Conservation (phyloP, 148 eudicot genomes). For the Polygonum aviculare region DNA sequence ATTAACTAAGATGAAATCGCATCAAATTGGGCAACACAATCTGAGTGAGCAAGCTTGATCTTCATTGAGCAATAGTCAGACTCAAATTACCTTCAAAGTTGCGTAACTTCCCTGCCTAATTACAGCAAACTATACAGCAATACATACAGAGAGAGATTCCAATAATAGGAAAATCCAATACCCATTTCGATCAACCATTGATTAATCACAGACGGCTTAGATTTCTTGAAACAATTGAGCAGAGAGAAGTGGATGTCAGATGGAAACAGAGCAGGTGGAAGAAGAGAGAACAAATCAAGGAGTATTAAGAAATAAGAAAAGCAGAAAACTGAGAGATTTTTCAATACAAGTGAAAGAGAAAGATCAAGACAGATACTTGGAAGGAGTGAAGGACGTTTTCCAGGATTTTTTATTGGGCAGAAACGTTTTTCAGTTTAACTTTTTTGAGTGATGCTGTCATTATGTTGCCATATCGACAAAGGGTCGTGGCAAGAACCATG, state of each 20-base stretch:
- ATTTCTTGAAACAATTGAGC: neutral
- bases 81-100: neutral
- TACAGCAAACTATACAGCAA: neutral
- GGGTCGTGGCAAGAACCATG: neutral
- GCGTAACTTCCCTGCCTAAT: neutral
- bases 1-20: neutral
- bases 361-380: neutral
- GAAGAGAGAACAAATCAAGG: neutral
- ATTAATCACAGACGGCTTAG: neutral
- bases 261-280: neutral
- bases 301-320: neutral
- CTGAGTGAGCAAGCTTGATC: neutral
- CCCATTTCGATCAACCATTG: neutral
- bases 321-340: neutral
- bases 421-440: neutral
- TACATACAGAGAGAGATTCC: neutral
- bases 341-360: neutral
- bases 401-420: too few relatives aligned
- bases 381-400: neutral
- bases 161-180: neutral
- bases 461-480: neutral
- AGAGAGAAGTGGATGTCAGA: neutral
- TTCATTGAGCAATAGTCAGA: neutral
- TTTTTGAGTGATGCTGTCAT: neutral
- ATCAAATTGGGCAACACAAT: neutral